Evolutionary conservation across 768 basidiomycete genomes (phyloP), one percentile per base, ranked within the genome.

Genomic region (Mycena epipterygia): DNA sequence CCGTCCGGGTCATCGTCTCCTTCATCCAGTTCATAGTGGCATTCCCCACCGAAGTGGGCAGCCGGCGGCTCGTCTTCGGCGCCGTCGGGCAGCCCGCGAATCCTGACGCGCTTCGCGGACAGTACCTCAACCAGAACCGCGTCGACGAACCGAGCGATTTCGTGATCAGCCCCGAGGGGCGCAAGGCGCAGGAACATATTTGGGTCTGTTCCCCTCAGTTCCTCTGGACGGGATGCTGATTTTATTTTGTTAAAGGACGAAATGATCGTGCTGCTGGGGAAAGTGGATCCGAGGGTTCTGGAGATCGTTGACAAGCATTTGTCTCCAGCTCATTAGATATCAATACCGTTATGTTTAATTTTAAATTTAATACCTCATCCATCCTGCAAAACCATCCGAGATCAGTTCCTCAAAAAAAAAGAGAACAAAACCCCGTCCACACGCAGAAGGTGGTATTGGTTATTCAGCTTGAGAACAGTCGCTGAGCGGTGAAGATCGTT

Each of bases 71-170:
- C 57, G 71, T 76, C 12, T 72, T 48, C 64, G 35, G 72, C 71
- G 48, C 61, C 71, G 17, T 63, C 5, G 65, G 65, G 5, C 29
- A 23, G 11, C 58, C 30, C 5, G n/a, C 59, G 23, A 35, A 51
- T 23, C 56, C 62, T 2, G 49, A 68, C 17, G 39, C 19, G 21
- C 44, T 76, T 21, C 74, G 68, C 14, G 77, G 77, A 2, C 37
- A 52, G 57, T 77, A 72, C 42, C 42, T 74, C 16, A 41, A 44
- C 48, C 51, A 35, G 12, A 74, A 49, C 44, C 23, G 25, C 5
- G 64, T 74, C 8, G 53, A 65, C 25, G 77, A 79, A 60, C 29
- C 58, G 19, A 74, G 76, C 56, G 77, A 76, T 59, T 76, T 71
- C 17, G 66, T 71, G 3, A 13, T 76, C 3, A 65, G 73, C 11